These are phyloP conservation scores for Nannochloris sp. DNA, from an alignment of 139 green algal genomes.

Conservation along the genomic window DNA sequence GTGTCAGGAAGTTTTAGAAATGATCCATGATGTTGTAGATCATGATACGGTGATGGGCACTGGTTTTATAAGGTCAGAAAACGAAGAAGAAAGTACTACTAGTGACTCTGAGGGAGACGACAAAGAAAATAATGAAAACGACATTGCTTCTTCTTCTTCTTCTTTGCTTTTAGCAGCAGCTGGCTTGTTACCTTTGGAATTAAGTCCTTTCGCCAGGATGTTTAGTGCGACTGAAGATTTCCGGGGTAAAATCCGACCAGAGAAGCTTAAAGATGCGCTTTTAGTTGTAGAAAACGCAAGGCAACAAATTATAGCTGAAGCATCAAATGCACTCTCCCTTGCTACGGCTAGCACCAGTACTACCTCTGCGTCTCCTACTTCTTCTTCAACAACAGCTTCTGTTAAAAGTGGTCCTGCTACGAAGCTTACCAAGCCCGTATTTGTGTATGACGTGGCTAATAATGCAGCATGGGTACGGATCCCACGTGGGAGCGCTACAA, in stretches of 20 bases:
- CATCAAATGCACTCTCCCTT: background rate
- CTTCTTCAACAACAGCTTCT: no score
- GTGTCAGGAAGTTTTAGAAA: background rate
- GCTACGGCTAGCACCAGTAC: no score
- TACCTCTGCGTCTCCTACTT: no score
- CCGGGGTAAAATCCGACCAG: conserved; percentile 17
- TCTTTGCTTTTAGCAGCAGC: background rate
- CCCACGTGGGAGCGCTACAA: background rate
- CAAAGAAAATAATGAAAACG: no score
- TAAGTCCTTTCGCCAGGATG: background rate
- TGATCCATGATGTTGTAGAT: conserved; percentile 14
- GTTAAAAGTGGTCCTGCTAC: background rate
- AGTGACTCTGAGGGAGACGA: no score
- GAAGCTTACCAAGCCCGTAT: background rate
- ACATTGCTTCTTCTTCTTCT: no score
- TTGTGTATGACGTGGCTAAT: conserved; percentile 20
- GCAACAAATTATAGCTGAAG: background rate
- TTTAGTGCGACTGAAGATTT: conserved; percentile 31
- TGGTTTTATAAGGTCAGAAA: background rate
- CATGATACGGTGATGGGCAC: background rate
- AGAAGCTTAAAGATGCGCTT: conserved; percentile 6
- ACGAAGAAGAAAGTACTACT: background rate
- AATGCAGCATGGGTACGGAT: conserved; percentile 42
- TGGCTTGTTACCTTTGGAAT: background rate
- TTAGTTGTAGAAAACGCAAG: conserved; percentile 6